Evolutionary conservation across 2,329 filamentous ascomycete species (phyloP).

Genomic region (Phialocephala subalpina): DNA sequence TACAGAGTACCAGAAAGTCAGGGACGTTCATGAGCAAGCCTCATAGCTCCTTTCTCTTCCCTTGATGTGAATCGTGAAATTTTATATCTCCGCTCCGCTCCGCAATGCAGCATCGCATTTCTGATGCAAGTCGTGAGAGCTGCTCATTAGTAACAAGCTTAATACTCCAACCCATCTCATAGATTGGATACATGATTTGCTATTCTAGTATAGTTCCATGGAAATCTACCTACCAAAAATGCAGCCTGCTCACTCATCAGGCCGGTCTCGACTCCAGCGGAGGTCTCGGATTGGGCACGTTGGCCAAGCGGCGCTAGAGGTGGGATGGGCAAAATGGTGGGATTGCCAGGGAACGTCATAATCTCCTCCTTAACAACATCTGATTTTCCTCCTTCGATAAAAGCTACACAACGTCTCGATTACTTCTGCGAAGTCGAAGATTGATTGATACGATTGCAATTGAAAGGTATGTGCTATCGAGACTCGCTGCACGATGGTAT

Average conservation of each 20-base stretch:
- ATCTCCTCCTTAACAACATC: constrained; percentile 2
- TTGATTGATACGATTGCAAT: constrained; percentile 14
- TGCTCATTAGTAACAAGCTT: constrained; percentile 2
- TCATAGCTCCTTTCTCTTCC: no score
- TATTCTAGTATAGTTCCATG: constrained; percentile 9
- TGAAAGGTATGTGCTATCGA: constrained; percentile 27
- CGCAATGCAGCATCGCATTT: constrained; percentile 4
- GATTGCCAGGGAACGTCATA: constrained; percentile 30
- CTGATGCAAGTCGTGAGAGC: neutral
- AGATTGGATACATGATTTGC: constrained; percentile 18
- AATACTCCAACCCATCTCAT: neutral
- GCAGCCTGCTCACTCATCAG: constrained; percentile 36
- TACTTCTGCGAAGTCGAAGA: constrained; percentile 2
- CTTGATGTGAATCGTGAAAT: no score
- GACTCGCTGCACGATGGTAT: neutral
- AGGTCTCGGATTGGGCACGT: constrained; percentile 11
- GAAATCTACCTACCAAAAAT: constrained; percentile 3
- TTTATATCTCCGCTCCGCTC: constrained; percentile 7
- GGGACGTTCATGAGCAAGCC: neutral
- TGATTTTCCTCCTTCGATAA: constrained; percentile 5
- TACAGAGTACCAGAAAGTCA: neutral
- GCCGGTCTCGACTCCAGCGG: constrained; percentile 17
- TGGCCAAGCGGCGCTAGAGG: constrained; percentile 28
- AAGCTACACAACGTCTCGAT: neutral
- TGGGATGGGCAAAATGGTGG: constrained; percentile 25